Evolutionary conservation across 106 monocot genomes (phyloP), one percentile per base, ranked within the genome.

Genomic region (Vanilla planifolia): DNA sequence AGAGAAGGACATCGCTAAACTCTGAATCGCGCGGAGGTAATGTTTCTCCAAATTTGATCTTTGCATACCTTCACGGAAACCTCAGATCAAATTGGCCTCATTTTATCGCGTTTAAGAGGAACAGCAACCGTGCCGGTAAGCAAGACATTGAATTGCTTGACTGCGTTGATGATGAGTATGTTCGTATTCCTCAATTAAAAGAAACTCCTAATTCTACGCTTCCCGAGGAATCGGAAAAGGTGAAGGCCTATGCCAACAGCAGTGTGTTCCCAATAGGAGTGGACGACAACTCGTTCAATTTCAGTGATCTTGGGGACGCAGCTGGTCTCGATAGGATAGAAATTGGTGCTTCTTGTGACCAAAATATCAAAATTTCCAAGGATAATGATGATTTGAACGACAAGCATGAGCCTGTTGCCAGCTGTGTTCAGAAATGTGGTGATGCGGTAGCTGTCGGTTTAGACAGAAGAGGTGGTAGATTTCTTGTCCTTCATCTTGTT

Each of bases 1-100:
- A 60, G 59, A n/a, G n/a, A n/a, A 63, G 32, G 67, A 63, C 5
- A 8, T 46, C n/a, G 3, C 14, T 57, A 16, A 21, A 22, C 28
- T 48, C 43, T 40, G 27, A 33, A 61, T n/a, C 62, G 25, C 55
- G 48, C 25, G 71, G 58, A 73, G 85, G 76, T 76, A 85, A 84
- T 14, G 48, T 57, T 19, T 40, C 62, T 71, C 59, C 29, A 50
- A 28, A 45, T 23, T 25, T 33, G 32, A 5, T 64, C 8, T 20
- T 55, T 33, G 20, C 44, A 52, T 43, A 46, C 19, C n/a, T 13
- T 16, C 20, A 26, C 51, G 43, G 45, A 43, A 7, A 46, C 30
- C 33, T 23, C 42, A 8, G 44, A 17, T 8, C 44, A 60, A 10
- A 15, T n/a, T 56, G 39, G 3, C 39, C 9, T 3, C 45, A 50